Evolutionary conservation across 106 monocot species (phyloP).

Genomic region (Dendrobium huoshanense): DNA sequence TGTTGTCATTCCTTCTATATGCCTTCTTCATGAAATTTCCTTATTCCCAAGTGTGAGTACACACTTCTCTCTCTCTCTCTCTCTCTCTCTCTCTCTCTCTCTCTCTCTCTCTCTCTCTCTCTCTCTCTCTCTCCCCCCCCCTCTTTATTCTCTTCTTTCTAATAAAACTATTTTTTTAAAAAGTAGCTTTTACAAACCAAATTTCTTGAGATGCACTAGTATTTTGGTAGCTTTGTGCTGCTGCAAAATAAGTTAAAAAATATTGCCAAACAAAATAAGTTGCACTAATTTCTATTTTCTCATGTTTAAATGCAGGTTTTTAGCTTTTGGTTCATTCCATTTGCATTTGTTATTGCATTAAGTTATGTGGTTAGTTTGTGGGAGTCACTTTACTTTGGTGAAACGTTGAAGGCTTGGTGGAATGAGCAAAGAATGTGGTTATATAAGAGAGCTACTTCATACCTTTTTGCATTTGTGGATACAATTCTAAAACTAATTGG

Average conservation of each 20-base stretch:
- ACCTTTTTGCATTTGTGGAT: slow-evolving; percentile 50
- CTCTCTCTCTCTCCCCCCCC: no score
- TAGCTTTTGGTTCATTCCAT: slow-evolving; percentile 43
- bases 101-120: no score
- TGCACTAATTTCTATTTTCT: no score
- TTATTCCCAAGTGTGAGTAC: slow-evolving; percentile 51
- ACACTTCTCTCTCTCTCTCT: not conserved
- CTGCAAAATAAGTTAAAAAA: no score
- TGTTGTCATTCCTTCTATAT: slow-evolving; percentile 35
- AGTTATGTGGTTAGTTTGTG: slow-evolving; percentile 16
- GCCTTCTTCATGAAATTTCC: slow-evolving; percentile 36
- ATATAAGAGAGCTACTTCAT: slow-evolving; percentile 49
- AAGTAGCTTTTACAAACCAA: no score
- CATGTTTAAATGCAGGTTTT: slow-evolving; percentile 16
- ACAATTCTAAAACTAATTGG: slow-evolving; percentile 35
- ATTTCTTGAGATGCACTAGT: no score
- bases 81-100: no score
- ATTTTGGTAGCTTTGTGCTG: no score
- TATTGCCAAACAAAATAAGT: no score
- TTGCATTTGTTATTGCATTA: slow-evolving; percentile 28
- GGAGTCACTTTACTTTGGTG: slow-evolving; percentile 19
- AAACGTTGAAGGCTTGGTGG: slow-evolving; percentile 55
- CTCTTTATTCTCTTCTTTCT: no score
- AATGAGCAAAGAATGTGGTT: slow-evolving; percentile 67
- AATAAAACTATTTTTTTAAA: no score